Percentiles rank a stretch among this genome's conserved stretches.
Conservation (phyloP, 148 eudicot species). For the Amaranthus hypochondriacus region DNA sequence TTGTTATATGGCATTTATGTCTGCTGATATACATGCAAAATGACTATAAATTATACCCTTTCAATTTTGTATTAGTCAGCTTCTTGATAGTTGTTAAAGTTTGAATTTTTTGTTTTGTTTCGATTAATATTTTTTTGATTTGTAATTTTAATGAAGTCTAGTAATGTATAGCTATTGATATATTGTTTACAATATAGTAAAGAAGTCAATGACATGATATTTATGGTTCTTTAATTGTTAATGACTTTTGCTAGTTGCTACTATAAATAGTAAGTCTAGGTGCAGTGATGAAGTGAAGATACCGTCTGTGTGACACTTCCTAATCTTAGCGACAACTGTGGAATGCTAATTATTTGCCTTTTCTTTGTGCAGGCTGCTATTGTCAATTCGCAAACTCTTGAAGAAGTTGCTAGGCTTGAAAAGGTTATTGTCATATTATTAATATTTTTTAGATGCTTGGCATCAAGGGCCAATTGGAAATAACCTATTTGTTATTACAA, state of each 20-base stretch:
- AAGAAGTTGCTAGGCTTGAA: slow-evolving; percentile 98
- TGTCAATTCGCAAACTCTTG: slow-evolving; percentile 94
- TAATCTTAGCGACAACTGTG: background rate
- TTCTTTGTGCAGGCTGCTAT: slow-evolving; percentile 85
- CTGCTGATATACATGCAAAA: too few relatives aligned
- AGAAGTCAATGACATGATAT: background rate
- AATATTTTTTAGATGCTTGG: background rate
- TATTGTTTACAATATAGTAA: too few relatives aligned
- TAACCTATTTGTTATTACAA: too few relatives aligned
- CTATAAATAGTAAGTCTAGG: background rate
- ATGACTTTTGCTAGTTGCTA: background rate
- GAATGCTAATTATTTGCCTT: background rate
- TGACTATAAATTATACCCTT: too few relatives aligned
- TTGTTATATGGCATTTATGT: too few relatives aligned
- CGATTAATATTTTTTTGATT: too few relatives aligned
- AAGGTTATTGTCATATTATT: slow-evolving; percentile 46
- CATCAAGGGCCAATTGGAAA: too few relatives aligned
- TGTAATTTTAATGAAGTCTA: too few relatives aligned
- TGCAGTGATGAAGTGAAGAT: background rate
- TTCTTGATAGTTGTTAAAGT: too few relatives aligned
- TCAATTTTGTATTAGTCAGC: too few relatives aligned
- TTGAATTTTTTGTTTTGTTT: too few relatives aligned
- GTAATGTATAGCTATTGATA: too few relatives aligned
- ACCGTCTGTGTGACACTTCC: background rate
- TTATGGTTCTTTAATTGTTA: background rate